Conservation (phyloP, 306 rosid species). For the Quercus agrifolia region DNA sequence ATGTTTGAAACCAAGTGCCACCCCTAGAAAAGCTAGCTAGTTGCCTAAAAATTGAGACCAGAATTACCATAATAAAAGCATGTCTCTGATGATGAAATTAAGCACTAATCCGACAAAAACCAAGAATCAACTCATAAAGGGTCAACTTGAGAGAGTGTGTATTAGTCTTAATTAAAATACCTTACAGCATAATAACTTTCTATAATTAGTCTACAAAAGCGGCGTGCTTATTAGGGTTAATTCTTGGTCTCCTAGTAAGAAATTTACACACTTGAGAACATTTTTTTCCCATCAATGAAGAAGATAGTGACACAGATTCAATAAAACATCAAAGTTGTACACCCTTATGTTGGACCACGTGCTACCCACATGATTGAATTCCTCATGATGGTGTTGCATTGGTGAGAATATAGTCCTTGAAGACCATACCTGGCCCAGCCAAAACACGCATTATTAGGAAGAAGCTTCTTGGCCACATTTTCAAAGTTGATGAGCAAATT, state of each 20-base stretch:
- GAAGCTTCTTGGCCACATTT: constrained; percentile 15
- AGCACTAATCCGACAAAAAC: not conserved
- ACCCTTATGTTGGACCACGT: no score
- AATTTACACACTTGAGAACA: not conserved
- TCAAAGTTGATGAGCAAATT: constrained; percentile 16
- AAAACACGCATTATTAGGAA: no score
- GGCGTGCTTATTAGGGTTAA: constrained; percentile 18
- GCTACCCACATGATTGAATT: no score
- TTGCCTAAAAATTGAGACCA: not conserved
- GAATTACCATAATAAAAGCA: not conserved
- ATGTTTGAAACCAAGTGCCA: not conserved
- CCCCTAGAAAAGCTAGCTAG: no score
- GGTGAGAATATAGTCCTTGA: no score
- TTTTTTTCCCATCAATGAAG: not conserved
- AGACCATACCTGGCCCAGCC: no score
- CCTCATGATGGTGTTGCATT: no score
- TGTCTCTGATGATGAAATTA: not conserved
- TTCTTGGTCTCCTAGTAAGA: not conserved
- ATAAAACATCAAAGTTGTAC: no score
- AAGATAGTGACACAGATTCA: not conserved
- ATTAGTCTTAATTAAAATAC: not conserved
- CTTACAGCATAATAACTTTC: not conserved
- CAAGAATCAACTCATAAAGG: not conserved
- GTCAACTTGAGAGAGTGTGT: no score
- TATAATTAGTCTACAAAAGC: constrained; percentile 15